Evolutionary conservation across 768 basidiomycete species (phyloP), one percentile per base, ranked within the genome.

Genomic region (Russula sp.): DNA sequence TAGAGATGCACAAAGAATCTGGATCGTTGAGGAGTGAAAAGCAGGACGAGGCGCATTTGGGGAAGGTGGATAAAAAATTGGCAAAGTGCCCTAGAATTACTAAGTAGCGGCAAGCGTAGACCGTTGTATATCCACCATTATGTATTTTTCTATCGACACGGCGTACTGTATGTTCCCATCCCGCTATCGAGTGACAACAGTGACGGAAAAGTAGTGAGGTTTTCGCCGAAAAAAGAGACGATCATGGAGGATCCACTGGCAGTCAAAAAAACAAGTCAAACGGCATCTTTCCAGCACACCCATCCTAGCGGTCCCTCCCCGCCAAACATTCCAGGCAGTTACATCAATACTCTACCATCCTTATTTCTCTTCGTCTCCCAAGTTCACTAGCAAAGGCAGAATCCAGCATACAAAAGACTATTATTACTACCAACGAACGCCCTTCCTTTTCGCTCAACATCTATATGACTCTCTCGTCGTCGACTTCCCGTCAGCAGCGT

Each of bases 1-100:
- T n/a, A 18, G 64, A 65, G 38, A 60, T 65, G 64, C 64, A 65
- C 36, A 36, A 20, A 51, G 8, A 34, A 16, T 65, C 59, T 11
- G 54, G 54, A 14, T 44, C 28, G 5, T n/a, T 16, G 9, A 61
- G 51, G 49, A 65, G 51, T 38, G 59, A 61, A 20, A 40, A 51
- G 28, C 54, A 61, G 54, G 64, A 65, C 46, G 48, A 65, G 3
- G 40, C 2, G 16, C 48, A 61, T 20, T 49, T 65, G 8, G 32
- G 36, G 28, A 61, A 44, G 64, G 24, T 65, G 24, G 32, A 51
- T 10, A 55, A 50, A 50, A 65, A 61, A 18, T 34, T 65, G 9
- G 54, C 52, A 30, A 26, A 44, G 8, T 22, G 24, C 7, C 7
- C 24, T 26, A 53, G 14, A 16, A 34, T 40, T 24, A 24, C 13